Evolutionary conservation across 2,329 filamentous ascomycete species (phyloP).

Genomic region (Cyphellophora attinorum): DNA sequence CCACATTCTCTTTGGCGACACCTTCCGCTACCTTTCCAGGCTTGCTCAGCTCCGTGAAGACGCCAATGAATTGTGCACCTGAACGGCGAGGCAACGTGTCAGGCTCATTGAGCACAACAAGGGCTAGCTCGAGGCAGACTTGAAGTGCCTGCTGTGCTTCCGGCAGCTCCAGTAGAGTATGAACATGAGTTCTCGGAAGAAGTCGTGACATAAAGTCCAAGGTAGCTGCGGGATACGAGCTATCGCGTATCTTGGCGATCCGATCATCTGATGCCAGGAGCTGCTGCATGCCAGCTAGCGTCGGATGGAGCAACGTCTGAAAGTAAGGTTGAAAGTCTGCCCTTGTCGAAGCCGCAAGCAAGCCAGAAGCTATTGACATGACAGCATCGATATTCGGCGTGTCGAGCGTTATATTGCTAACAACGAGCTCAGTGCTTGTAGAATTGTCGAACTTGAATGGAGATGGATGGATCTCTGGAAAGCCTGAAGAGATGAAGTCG

Average conservation of each 20-base stretch:
- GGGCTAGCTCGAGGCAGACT: conserved; percentile 30
- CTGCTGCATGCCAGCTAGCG: conserved; percentile 30
- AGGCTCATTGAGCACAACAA: conserved; percentile 29
- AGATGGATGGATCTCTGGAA: conserved; percentile 30
- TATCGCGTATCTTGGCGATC: conserved; percentile 24
- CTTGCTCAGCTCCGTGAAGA: conserved; percentile 23
- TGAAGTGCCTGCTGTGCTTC: conserved; percentile 20
- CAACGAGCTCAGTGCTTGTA: conserved; percentile 31
- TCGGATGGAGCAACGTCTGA: conserved; percentile 17
- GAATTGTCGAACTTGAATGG: conserved; percentile 33
- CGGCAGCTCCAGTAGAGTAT: conserved; percentile 27
- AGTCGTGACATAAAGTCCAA: conserved; percentile 35
- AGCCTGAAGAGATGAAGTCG: conserved; percentile 36
- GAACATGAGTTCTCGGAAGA: conserved; percentile 31
- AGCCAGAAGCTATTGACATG: conserved; percentile 36
- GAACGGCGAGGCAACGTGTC: conserved; percentile 39
- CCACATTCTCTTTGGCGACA: conserved; percentile 4
- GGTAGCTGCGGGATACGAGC: conserved; percentile 32
- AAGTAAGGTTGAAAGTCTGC: conserved; percentile 25
- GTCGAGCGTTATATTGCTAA: conserved; percentile 27
- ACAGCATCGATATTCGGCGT: conserved; percentile 31
- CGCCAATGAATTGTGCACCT: conserved; percentile 34
- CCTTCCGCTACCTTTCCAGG: conserved; percentile 2
- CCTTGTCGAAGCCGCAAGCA: conserved; percentile 31
- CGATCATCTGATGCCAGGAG: conserved; percentile 7